Percentiles rank a stretch among this genome's conserved stretches.
Evolutionary conservation across 768 basidiomycete species (phyloP).

Genomic region (Leccinum sublutescens): DNA sequence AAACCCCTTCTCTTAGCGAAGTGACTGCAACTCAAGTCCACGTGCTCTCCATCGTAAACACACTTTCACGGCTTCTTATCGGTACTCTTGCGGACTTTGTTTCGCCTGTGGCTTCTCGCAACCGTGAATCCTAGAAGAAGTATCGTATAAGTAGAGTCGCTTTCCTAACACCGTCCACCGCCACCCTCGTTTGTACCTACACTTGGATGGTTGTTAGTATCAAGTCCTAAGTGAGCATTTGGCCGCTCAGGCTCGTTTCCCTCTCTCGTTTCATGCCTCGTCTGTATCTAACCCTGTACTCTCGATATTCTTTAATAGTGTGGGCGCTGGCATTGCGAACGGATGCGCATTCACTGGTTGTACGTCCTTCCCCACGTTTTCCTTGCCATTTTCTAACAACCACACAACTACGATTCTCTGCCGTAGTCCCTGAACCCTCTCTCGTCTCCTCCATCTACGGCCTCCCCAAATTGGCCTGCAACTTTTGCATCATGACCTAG

Average conservation of each 20-base stretch:
- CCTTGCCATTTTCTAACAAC: neutral
- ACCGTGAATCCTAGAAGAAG: conserved; percentile 38
- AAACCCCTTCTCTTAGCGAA: conserved; percentile 29
- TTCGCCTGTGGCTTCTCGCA: conserved; percentile 56
- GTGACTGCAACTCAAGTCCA: conserved; percentile 64
- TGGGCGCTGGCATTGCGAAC: conserved; percentile 67
- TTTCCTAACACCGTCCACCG: conserved; percentile 53
- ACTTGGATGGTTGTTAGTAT: conserved; percentile 53
- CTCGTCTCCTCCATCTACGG: conserved; percentile 76
- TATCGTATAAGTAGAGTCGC: conserved; percentile 59
- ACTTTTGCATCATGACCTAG: conserved; percentile 73
- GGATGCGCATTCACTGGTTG: conserved; percentile 69
- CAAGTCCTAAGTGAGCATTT: conserved; percentile 51
- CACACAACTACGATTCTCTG: neutral
- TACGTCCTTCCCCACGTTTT: conserved; percentile 36
- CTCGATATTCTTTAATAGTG: conserved; percentile 34
- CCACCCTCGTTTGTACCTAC: conserved; percentile 52
- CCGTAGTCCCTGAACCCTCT: conserved; percentile 42
- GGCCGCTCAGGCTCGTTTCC: conserved; percentile 61
- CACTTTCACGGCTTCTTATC: conserved; percentile 60
- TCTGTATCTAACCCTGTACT: conserved; percentile 1
- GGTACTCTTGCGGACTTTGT: conserved; percentile 73
- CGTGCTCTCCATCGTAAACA: conserved; percentile 69
- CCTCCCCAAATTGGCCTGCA: conserved; percentile 61
- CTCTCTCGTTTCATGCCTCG: neutral